A percentile compares a stretch with the other conserved stretches of the same genome.
phyloP scores from a whole-genome alignment of 192 early-diverging fungal genomes.

The Powellomyces hirtus region DNA sequence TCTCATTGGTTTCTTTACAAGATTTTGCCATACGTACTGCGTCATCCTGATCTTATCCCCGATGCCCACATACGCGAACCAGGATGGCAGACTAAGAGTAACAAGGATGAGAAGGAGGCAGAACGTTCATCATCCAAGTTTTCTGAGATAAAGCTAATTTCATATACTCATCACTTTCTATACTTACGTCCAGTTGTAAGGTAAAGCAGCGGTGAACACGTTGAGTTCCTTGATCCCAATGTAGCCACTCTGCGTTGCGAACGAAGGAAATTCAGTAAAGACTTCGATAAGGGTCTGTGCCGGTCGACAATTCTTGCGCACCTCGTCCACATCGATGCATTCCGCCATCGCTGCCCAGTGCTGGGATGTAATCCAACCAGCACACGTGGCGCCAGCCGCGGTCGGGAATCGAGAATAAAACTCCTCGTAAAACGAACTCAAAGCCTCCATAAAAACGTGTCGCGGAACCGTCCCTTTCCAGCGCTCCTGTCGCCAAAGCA shows the following conservation, averaged over 20 bases:
- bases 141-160: too few species aligned
- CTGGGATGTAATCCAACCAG: neutral
- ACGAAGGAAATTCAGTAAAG: too few species aligned
- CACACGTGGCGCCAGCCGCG: neutral
- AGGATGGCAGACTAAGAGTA: neutral
- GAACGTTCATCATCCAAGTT: too few species aligned
- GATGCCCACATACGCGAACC: neutral
- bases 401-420: neutral
- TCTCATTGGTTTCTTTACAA: neutral
- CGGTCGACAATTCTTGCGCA: too few species aligned
- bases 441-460: conserved; percentile 4
- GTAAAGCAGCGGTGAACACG: neutral
- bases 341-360: conserved; percentile 13
- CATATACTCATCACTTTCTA: too few species aligned
- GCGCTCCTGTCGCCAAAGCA: neutral
- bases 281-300: too few species aligned
- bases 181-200: neutral
- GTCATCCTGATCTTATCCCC: neutral
- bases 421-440: neutral
- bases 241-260: conserved; percentile 6
- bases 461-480: conserved; percentile 11
- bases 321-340: neutral
- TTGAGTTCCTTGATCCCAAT: conserved; percentile 1
- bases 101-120: too few species aligned
- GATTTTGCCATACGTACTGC: neutral